Evolutionary conservation across 208 protist genomes (phyloP).

Genomic region (Endotrypanum monterogeii): DNA sequence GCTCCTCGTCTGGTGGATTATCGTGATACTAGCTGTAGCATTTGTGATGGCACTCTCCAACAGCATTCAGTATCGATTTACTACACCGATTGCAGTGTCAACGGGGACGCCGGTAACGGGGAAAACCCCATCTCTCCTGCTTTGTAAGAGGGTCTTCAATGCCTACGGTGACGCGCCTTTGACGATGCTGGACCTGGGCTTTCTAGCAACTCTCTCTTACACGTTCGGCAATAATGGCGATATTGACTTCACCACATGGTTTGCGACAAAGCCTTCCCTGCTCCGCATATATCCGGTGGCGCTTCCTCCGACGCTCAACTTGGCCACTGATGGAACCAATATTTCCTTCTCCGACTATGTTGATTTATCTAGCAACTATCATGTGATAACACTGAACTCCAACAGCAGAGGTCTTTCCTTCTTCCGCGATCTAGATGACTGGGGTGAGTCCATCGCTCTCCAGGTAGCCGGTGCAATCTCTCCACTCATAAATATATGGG

Average conservation of each 20-base stretch:
- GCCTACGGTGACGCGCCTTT: conserved; percentile 48
- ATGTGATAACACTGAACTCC: conserved; percentile 85
- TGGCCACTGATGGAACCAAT: conserved; percentile 58
- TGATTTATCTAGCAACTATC: conserved; percentile 65
- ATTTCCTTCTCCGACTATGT: conserved; percentile 83
- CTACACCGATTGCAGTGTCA: conserved; percentile 37
- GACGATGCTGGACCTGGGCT: conserved; percentile 61
- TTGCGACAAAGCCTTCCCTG: conserved; percentile 52
- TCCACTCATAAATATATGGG: conserved; percentile 77
- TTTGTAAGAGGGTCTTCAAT: conserved; percentile 72
- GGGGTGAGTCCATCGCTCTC: conserved; percentile 75
- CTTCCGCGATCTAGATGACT: conserved; percentile 80
- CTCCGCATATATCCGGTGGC: conserved; percentile 54
- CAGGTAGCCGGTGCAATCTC: conserved; percentile 67
- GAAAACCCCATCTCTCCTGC: conserved; percentile 6
- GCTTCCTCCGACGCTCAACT: conserved; percentile 67
- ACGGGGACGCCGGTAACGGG: conserved; percentile 26
- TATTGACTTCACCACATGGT: conserved; percentile 84
- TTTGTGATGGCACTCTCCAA: conserved; percentile 76
- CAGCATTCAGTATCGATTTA: conserved; percentile 55
- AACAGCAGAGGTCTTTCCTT: conserved; percentile 78
- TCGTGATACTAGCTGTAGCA: conserved; percentile 73
- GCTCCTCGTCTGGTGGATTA: conserved; percentile 83
- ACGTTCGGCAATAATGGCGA: conserved; percentile 64
- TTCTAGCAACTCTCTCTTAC: conserved; percentile 78